phyloP scores from a whole-genome alignment of 2,329 filamentous ascomycete species.

The Didymella sp. region DNA sequence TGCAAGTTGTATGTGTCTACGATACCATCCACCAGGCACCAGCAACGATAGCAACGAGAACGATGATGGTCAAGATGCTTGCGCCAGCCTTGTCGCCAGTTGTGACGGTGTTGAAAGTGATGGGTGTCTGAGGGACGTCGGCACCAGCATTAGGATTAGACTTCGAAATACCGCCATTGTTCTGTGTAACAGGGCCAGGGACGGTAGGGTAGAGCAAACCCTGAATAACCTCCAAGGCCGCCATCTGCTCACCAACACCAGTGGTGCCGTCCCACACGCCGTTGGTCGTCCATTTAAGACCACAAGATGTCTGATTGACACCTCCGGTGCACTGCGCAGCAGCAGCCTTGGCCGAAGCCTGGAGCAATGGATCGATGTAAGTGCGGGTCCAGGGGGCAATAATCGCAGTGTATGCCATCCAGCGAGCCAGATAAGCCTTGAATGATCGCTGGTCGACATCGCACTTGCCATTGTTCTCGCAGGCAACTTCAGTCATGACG shows the following conservation, averaged over 20 bases:
- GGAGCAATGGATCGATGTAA: slow-evolving; percentile 60
- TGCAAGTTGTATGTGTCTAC: slow-evolving; percentile 22
- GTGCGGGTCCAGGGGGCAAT: slow-evolving; percentile 48
- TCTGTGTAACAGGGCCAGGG: slow-evolving; percentile 53
- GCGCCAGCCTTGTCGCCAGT: slow-evolving; percentile 72
- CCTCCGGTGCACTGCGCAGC: slow-evolving; percentile 62
- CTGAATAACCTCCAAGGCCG: slow-evolving; percentile 62
- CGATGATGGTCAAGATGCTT: slow-evolving; percentile 66
- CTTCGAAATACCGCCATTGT: slow-evolving; percentile 59
- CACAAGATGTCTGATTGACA: slow-evolving; percentile 55
- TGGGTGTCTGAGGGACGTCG: slow-evolving; percentile 39
- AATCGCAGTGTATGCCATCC: slow-evolving; percentile 52
- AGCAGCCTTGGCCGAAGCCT: slow-evolving; percentile 62
- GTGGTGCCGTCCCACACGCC: slow-evolving; percentile 56
- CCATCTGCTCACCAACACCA: slow-evolving; percentile 67
- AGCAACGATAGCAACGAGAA: slow-evolving; percentile 62
- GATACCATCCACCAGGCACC: slow-evolving; percentile 64
- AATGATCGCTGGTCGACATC: slow-evolving; percentile 58
- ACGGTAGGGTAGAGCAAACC: slow-evolving; percentile 49
- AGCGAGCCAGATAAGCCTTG: slow-evolving; percentile 54
- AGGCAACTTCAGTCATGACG: slow-evolving; percentile 59
- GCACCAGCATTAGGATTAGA: slow-evolving; percentile 55
- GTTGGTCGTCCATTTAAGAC: slow-evolving; percentile 53
- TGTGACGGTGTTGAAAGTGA: slow-evolving; percentile 53
- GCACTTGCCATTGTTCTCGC: slow-evolving; percentile 56